These are phyloP conservation scores for Lepiota subincarnata DNA, from an alignment of 768 basidiomycete species.

Conservation along the genomic window DNA sequence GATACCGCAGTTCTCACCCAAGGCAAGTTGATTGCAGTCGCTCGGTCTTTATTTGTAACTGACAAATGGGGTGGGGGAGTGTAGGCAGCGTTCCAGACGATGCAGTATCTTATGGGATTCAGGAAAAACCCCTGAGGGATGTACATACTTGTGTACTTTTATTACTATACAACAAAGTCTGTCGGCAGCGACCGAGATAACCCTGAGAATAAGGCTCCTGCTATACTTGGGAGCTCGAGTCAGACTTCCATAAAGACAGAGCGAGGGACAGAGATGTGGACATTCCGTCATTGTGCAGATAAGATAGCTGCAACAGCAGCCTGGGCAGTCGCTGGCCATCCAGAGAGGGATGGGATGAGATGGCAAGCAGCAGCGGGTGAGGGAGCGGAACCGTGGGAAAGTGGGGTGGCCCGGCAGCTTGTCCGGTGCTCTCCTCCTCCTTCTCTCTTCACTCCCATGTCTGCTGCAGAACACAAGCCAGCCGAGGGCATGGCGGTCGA, in stretches of 20 bases:
- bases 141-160: too few relatives aligned
- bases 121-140: conserved; percentile 41
- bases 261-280: not conserved
- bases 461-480: conserved; percentile 1
- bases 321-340: too few relatives aligned
- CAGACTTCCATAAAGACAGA: conserved; percentile 7
- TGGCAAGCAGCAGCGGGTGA: too few relatives aligned
- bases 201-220: not conserved
- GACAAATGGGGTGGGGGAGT: not conserved
- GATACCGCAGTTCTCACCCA: conserved; percentile 65
- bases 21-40: conserved; percentile 40
- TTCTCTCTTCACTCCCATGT: conserved; percentile 3
- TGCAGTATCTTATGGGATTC: conserved; percentile 66
- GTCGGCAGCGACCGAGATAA: not conserved
- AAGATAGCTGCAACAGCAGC: conserved; percentile 3
- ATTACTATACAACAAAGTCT: too few relatives aligned
- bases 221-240: conserved; percentile 1
- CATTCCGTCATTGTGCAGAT: conserved; percentile 1
- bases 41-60: not conserved
- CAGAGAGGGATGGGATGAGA: too few relatives aligned
- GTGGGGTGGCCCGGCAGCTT: not conserved
- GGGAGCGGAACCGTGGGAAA: conserved; percentile 12
- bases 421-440: too few relatives aligned
- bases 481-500: conserved; percentile 8
- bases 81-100: conserved; percentile 65